phyloP scores from a whole-genome alignment of 148 eudicot genomes.

The Arbutus unedo region DNA sequence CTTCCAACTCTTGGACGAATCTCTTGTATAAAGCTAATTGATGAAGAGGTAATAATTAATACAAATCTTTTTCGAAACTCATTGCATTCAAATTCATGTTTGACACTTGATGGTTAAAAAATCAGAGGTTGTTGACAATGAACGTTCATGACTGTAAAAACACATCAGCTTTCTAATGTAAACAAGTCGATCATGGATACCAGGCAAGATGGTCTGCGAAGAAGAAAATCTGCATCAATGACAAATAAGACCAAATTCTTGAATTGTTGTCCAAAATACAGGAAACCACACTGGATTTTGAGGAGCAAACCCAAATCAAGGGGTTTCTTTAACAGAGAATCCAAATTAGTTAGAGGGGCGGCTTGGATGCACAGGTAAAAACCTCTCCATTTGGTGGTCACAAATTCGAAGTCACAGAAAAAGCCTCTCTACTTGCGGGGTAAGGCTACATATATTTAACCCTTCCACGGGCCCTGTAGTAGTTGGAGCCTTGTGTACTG shows the following conservation, averaged over 20 bases:
- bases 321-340: too few species aligned
- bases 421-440: too few species aligned
- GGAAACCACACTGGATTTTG: background rate
- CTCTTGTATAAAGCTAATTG: slow-evolving; percentile 63
- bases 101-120: too few species aligned
- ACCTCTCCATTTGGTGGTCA: too few species aligned
- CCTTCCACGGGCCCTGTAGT: too few species aligned
- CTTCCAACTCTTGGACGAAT: slow-evolving; percentile 74
- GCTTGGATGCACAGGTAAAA: too few species aligned
- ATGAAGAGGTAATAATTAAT: background rate
- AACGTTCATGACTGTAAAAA: background rate
- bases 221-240: background rate
- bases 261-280: background rate
- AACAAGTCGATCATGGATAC: background rate
- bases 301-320: background rate
- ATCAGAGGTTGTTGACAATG: background rate
- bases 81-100: background rate
- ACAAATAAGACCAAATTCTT: background rate
- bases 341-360: too few species aligned
- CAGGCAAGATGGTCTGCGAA: background rate
- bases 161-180: background rate
- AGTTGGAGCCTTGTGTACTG: too few species aligned
- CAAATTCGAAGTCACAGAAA: too few species aligned
- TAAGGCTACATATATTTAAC: too few species aligned
- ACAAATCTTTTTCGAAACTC: background rate